Conservation (phyloP, 257 asterid species). For the Przewalskia tangutica region DNA sequence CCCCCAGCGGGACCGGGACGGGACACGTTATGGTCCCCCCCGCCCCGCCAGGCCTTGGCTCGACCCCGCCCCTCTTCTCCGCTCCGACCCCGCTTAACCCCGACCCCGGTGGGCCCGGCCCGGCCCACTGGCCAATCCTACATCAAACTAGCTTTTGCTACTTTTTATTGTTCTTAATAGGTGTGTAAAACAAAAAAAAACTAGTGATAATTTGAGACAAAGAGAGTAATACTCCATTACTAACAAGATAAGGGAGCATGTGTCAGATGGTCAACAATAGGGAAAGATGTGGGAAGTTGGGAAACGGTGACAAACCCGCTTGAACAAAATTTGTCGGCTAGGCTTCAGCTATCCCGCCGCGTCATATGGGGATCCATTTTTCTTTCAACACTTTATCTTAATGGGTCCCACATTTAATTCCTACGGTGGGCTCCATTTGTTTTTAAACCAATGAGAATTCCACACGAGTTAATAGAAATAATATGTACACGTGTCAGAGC, state of each 20-base stretch:
- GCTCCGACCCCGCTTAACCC: too few species aligned
- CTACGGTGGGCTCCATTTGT: background rate
- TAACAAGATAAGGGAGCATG: background rate
- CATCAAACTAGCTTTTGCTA: too few species aligned
- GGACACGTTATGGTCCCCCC: too few species aligned
- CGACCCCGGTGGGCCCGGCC: too few species aligned
- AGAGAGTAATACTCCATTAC: too few species aligned
- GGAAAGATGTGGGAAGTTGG: background rate
- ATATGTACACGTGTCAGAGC: background rate
- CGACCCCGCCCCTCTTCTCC: too few species aligned
- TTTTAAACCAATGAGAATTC: background rate
- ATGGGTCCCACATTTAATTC: background rate
- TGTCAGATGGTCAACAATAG: background rate
- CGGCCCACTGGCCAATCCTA: too few species aligned
- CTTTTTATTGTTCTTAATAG: too few species aligned
- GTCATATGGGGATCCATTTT: background rate
- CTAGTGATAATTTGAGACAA: too few species aligned
- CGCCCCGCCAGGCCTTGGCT: too few species aligned
- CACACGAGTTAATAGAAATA: background rate
- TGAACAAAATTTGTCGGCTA: conserved; percentile 1
- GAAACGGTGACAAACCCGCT: background rate
- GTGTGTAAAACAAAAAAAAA: too few species aligned
- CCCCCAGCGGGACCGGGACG: too few species aligned
- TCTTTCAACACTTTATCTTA: background rate
- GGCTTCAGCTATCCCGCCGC: background rate